These are phyloP conservation scores for Suillus luteus DNA, from an alignment of 768 basidiomycete species.

Conservation along the genomic window DNA sequence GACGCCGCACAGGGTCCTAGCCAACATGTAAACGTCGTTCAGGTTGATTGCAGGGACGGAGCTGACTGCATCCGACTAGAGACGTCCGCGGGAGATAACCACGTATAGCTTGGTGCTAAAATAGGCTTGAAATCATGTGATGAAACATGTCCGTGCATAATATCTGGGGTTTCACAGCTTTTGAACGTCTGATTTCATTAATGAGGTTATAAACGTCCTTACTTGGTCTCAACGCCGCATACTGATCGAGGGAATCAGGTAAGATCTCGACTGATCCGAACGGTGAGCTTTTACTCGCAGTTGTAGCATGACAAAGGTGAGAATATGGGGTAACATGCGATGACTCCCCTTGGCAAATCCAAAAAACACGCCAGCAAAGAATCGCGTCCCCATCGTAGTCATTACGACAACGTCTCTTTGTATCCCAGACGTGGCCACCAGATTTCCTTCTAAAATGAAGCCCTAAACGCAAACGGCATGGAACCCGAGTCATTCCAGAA, in stretches of 20 bases:
- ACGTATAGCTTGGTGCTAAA: neutral
- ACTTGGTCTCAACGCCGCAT: neutral
- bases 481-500: conserved; percentile 6
- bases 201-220: neutral
- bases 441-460: conserved; percentile 5
- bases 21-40: conserved; percentile 10
- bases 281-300: neutral
- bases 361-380: neutral
- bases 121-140: conserved; percentile 1
- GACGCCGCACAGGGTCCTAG: conserved; percentile 11
- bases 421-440: neutral
- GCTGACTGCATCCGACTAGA: conserved; percentile 9
- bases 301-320: neutral
- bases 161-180: conserved; percentile 5
- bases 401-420: conserved; percentile 5
- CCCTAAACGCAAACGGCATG: conserved; percentile 9
- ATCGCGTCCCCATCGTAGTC: conserved; percentile 1
- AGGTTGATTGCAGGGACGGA: conserved; percentile 14
- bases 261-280: too few relatives aligned
- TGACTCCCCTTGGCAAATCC: too few relatives aligned
- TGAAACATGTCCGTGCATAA: neutral
- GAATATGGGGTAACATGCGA: neutral
- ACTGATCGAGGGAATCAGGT: neutral
- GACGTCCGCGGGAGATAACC: conserved; percentile 13
- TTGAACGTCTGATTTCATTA: neutral